phyloP scores from a whole-genome alignment of 495 filamentous ascomycete species.

The Neurospora terricola region DNA sequence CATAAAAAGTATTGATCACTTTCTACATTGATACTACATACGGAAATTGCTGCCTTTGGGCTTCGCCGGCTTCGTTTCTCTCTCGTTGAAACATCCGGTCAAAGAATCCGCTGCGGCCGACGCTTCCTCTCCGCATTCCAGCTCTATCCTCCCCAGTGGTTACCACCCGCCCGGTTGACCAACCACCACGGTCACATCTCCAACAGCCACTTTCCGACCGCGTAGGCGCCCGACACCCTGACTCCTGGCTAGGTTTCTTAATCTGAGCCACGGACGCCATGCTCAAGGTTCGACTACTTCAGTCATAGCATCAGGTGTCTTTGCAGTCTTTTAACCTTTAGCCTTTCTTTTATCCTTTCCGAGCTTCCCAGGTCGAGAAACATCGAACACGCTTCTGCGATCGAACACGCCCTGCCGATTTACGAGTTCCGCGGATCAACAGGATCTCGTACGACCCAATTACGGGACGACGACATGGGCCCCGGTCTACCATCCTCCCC shows the following conservation, averaged over 20 bases:
- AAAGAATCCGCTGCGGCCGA: not conserved
- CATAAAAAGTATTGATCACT: not conserved
- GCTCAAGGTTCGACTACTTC: not conserved
- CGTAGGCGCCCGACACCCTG: not conserved
- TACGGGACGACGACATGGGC: constrained; percentile 4
- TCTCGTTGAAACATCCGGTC: not conserved
- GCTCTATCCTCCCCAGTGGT: not conserved
- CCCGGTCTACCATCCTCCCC: not conserved
- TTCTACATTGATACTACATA: not conserved
- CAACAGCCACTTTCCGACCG: not conserved
- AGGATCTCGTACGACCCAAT: not conserved
- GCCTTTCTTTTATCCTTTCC: not conserved
- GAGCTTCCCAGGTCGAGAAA: not conserved
- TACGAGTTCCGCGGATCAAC: not conserved
- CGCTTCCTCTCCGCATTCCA: not conserved
- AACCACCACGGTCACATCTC: not conserved
- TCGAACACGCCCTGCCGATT: not conserved
- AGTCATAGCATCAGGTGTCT: not conserved
- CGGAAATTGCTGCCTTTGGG: not conserved
- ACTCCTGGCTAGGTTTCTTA: not conserved
- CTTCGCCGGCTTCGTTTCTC: not conserved
- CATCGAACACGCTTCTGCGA: not conserved
- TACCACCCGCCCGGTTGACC: not conserved
- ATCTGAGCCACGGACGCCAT: not conserved
- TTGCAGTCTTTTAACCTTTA: not conserved